Conservation (phyloP, 352 stramenopile species). For the Detonula confervacea region DNA sequence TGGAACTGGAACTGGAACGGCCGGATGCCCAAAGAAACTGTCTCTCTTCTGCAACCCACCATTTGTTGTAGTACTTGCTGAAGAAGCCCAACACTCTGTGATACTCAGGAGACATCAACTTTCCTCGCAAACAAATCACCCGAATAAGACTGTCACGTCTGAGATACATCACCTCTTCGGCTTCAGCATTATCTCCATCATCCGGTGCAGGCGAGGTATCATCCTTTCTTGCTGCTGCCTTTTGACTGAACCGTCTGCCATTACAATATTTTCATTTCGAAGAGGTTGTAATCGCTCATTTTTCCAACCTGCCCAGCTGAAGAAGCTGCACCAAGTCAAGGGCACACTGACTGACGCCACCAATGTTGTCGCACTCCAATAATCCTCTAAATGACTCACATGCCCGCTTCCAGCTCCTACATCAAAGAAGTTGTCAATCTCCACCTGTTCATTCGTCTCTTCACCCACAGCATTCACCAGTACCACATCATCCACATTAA, state of each 20-base stretch:
- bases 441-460: not conserved
- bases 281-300: too few species aligned
- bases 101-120: slow-evolving; percentile 1
- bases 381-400: too few species aligned
- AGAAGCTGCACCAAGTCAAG: too few species aligned
- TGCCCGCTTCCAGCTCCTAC: too few species aligned
- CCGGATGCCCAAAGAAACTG: too few species aligned
- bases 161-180: slow-evolving; percentile 8
- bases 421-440: not conserved
- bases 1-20: too few species aligned
- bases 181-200: not conserved
- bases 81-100: slow-evolving; percentile 17
- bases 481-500: not conserved
- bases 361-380: too few species aligned
- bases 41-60: slow-evolving; percentile 12
- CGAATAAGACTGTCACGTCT: slow-evolving; percentile 2
- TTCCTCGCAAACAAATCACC: slow-evolving; percentile 11
- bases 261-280: too few species aligned
- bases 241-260: too few species aligned
- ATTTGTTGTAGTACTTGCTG: slow-evolving; percentile 30
- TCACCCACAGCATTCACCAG: not conserved
- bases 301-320: too few species aligned
- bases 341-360: too few species aligned
- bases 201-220: too few species aligned
- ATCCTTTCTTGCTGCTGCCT: not conserved